Conservation (phyloP, 495 filamentous ascomycete species). For the Neurospora sp. region DNA sequence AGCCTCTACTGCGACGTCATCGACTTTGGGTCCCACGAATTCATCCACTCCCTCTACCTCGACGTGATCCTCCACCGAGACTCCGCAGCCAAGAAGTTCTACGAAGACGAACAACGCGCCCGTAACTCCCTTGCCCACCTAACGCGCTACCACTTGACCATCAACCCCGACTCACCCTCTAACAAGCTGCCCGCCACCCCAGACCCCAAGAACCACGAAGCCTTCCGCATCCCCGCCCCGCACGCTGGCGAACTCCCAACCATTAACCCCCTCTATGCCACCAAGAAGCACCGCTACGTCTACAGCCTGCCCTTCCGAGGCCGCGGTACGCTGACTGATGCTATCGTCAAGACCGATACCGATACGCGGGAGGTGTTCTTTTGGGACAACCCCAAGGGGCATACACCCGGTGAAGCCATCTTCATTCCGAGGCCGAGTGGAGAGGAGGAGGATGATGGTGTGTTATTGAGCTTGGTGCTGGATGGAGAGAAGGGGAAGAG, state of each 20-base stretch:
- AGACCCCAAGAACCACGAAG: slow-evolving; percentile 4
- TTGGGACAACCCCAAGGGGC: slow-evolving; percentile 49
- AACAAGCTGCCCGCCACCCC: background rate
- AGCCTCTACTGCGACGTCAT: slow-evolving; percentile 48
- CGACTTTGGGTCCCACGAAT: slow-evolving; percentile 44
- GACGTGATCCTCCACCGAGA: slow-evolving; percentile 43
- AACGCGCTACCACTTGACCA: slow-evolving; percentile 38
- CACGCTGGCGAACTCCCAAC: slow-evolving; percentile 52
- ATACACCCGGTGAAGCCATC: slow-evolving; percentile 65
- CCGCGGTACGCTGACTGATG: slow-evolving; percentile 52
- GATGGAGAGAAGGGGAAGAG: slow-evolving; percentile 52
- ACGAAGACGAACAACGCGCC: slow-evolving; percentile 21
- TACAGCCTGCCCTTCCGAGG: slow-evolving; percentile 51
- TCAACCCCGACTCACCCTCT: background rate
- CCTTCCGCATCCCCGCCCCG: slow-evolving; percentile 32
- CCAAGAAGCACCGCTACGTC: slow-evolving; percentile 49
- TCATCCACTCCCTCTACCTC: slow-evolving; percentile 46
- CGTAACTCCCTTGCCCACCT: slow-evolving; percentile 26
- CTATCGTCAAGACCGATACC: slow-evolving; percentile 58
- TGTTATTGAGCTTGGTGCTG: slow-evolving; percentile 61
- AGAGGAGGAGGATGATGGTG: slow-evolving; percentile 57
- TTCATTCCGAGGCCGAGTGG: slow-evolving; percentile 48
- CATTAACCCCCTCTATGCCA: slow-evolving; percentile 50
- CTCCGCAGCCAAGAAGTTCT: slow-evolving; percentile 14
- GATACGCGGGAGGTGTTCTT: slow-evolving; percentile 33